A percentile compares a stretch with the other conserved stretches of the same genome.
These are phyloP conservation scores for Aspergillus bridgeri DNA, from an alignment of 495 filamentous ascomycete genomes.

Conservation along the genomic window DNA sequence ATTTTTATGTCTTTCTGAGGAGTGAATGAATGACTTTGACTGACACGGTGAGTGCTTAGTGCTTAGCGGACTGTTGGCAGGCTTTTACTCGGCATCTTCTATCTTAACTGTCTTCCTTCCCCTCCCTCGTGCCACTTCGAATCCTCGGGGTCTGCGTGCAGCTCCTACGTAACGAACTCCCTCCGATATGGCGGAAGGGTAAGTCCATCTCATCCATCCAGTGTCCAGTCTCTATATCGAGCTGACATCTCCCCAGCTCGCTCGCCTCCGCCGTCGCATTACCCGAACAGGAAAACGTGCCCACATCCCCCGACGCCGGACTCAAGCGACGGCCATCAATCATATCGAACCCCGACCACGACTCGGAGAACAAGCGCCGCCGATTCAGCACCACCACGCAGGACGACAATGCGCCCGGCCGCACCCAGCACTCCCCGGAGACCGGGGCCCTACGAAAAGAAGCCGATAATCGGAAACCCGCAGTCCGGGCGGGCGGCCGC, in stretches of 20 bases:
- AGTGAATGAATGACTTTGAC: background rate
- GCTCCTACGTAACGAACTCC: background rate
- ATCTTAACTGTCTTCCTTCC: background rate
- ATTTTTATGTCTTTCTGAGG: too few species aligned
- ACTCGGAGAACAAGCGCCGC: conserved; percentile 54
- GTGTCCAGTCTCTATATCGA: background rate
- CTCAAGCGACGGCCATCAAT: conserved; percentile 59
- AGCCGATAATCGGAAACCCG: conserved; percentile 46
- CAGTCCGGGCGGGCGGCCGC: conserved; percentile 35
- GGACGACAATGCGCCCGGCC: conserved; percentile 1
- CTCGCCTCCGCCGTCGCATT: conserved; percentile 66
- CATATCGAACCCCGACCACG: conserved; percentile 48
- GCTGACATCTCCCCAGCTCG: conserved; percentile 21
- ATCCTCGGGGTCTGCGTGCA: background rate
- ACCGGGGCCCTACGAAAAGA: conserved; percentile 25
- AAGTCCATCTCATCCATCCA: background rate
- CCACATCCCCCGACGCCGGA: conserved; percentile 28
- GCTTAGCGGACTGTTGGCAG: too few species aligned
- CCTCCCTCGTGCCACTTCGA: background rate
- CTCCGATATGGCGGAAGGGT: conserved; percentile 33
- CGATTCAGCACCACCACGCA: conserved; percentile 35
- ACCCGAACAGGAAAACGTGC: conserved; percentile 45
- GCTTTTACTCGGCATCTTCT: too few species aligned
- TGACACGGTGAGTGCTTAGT: too few species aligned
- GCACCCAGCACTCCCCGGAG: conserved; percentile 14